Evolutionary conservation across 2,329 filamentous ascomycete genomes (phyloP).

Genomic region (Ophiostoma perfectum): DNA sequence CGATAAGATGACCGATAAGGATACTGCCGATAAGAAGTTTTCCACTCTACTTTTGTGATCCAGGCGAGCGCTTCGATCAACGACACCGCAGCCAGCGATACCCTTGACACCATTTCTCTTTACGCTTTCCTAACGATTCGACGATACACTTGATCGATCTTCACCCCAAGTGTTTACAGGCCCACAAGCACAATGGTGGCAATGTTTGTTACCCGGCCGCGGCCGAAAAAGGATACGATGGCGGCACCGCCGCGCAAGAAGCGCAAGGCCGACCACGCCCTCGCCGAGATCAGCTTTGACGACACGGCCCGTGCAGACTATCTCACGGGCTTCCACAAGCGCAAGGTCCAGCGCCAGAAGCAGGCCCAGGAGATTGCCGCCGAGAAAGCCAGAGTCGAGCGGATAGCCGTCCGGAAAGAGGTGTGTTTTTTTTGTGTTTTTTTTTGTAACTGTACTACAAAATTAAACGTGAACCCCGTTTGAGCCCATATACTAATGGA

Average conservation of each 20-base stretch:
- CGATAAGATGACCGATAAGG: not conserved
- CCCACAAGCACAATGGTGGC: not conserved
- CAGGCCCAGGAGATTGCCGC: slow-evolving; percentile 75
- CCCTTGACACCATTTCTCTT: not conserved
- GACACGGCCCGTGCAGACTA: slow-evolving; percentile 73
- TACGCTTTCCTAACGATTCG: not conserved
- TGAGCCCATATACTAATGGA: not conserved
- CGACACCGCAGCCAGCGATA: not conserved
- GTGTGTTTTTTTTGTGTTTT: slow-evolving; percentile 33
- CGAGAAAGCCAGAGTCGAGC: slow-evolving; percentile 72
- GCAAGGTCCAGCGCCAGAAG: slow-evolving; percentile 80
- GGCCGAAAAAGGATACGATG: slow-evolving; percentile 53
- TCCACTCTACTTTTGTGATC: not conserved
- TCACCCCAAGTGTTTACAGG: not conserved
- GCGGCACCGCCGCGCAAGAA: slow-evolving; percentile 49
- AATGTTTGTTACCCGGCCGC: slow-evolving; percentile 50
- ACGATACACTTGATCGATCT: not conserved
- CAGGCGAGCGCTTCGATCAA: not conserved
- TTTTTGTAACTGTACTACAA: too few species aligned
- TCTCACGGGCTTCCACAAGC: slow-evolving; percentile 93
- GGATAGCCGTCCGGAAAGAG: slow-evolving; percentile 66
- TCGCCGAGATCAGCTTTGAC: slow-evolving; percentile 86
- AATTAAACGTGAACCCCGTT: too few species aligned
- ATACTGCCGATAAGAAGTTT: slow-evolving; percentile 10
- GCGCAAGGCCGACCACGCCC: slow-evolving; percentile 53